These are phyloP conservation scores for Calonectria pseudoturangicola DNA, from an alignment of 2,329 filamentous ascomycete species.

Conservation along the genomic window DNA sequence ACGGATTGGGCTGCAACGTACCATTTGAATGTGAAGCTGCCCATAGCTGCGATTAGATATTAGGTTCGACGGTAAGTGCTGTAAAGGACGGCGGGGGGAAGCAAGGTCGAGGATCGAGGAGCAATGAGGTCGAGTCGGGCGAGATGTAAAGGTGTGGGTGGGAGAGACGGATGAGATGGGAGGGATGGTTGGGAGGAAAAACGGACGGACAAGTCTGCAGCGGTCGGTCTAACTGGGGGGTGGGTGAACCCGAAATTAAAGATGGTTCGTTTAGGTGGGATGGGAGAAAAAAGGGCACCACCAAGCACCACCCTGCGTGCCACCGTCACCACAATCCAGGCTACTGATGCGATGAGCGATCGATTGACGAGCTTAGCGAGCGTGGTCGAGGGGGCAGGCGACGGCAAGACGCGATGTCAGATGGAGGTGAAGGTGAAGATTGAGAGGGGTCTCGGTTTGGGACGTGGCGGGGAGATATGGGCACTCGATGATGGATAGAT, in stretches of 20 bases:
- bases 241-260: conserved; percentile 52
- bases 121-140: conserved; percentile 28
- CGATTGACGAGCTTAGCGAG: conserved; percentile 14
- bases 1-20: conserved; percentile 63
- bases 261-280: conserved; percentile 50
- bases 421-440: conserved; percentile 3
- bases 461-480: conserved; percentile 17
- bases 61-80: conserved; percentile 43
- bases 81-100: conserved; percentile 39
- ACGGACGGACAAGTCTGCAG: conserved; percentile 52
- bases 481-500: conserved; percentile 15
- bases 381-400: not conserved
- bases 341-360: conserved; percentile 29
- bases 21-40: conserved; percentile 83
- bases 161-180: conserved; percentile 47
- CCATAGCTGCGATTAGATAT: conserved; percentile 68
- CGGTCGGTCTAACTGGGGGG: conserved; percentile 51
- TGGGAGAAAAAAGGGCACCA: conserved; percentile 45
- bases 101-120: conserved; percentile 37
- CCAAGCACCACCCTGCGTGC: conserved; percentile 40
- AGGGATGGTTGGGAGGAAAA: conserved; percentile 51
- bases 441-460: conserved; percentile 11
- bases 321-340: conserved; percentile 20
- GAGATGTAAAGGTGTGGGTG: conserved; percentile 46
- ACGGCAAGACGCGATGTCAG: not conserved